Evolutionary conservation across 495 filamentous ascomycete genomes (phyloP), one percentile per base, ranked within the genome.

Genomic region (Penicillium argentinense): DNA sequence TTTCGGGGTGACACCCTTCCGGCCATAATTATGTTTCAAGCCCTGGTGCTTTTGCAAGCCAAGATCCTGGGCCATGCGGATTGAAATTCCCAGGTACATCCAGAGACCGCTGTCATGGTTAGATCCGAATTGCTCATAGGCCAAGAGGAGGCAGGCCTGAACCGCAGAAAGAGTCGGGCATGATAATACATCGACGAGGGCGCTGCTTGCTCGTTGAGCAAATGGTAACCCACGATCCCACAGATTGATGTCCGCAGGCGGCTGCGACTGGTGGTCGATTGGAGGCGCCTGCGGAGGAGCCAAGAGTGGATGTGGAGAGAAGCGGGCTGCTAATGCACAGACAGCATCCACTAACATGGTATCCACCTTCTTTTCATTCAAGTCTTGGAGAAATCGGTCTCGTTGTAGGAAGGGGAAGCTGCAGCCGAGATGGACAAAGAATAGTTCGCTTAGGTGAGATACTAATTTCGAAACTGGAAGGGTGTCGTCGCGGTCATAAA

Each of bases 21-120:
- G 75, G 3, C 85, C 85, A 46, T 75, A 75, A 49, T 83, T 81
- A 51, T 86, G 82, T 56, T 81, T 85, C 43, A 87, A 75, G 0
- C 88, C 89, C 49, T 87, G 85, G 22, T 83, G 65, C 38, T 88
- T 91, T 49, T 89, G 86, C 54, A 95, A 74, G 3, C 89, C 89
- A 4, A 95, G 74, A 60, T 95, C 89, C 43, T 91, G 80, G 0
- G 86, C 87, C 87, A 95, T 90, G 19, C 89, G 79, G 52, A 95
- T 92, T 0, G 88, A 83, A 46, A 88, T 83, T 1, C 89, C 89
- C 12, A 92, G 69, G 53, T 91, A 91, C 88, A 91, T 92, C 89
- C 88, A 95, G 13, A 95, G 69, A 2, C 88, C 87, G 62, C 88
- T 92, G 57, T 92, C 89, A 49, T 87, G 85, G 53, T 89, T 88